These are phyloP conservation scores for Neopestalotiopsis sp. DNA, from an alignment of 2,329 filamentous ascomycete species.

Conservation along the genomic window DNA sequence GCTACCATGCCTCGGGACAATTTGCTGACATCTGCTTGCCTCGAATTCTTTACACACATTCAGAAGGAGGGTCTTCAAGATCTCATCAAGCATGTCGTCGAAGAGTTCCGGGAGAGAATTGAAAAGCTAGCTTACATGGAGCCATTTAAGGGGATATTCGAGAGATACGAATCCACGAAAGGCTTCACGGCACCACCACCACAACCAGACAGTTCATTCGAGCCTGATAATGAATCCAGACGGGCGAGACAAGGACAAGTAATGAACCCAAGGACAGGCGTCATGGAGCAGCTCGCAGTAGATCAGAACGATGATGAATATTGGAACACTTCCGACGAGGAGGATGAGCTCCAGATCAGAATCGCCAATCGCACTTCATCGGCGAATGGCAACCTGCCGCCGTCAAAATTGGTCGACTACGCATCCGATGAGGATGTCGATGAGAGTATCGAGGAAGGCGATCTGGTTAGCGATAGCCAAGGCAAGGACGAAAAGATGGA, in stretches of 20 bases:
- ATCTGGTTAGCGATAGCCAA: not conserved
- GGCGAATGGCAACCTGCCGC: conserved; percentile 68
- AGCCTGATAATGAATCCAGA: conserved; percentile 67
- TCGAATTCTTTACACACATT: conserved; percentile 93
- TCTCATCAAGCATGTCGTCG: conserved; percentile 82
- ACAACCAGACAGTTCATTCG: conserved; percentile 74
- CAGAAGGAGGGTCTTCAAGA: conserved; percentile 82
- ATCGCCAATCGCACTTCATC: conserved; percentile 40
- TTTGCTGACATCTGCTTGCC: conserved; percentile 87
- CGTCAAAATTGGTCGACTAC: conserved; percentile 84
- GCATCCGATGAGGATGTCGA: conserved; percentile 86
- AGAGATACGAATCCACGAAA: conserved; percentile 79
- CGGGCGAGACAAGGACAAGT: conserved; percentile 39
- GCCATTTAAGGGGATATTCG: conserved; percentile 79
- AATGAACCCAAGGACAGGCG: conserved; percentile 57
- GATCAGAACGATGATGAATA: conserved; percentile 91
- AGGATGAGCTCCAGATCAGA: conserved; percentile 65
- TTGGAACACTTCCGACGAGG: conserved; percentile 88
- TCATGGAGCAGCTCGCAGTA: conserved; percentile 73
- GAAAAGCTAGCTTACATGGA: conserved; percentile 80
- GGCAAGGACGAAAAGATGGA: conserved; percentile 24
- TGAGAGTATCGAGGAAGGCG: conserved; percentile 43
- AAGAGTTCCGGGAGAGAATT: conserved; percentile 81
- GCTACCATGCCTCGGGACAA: conserved; percentile 92
- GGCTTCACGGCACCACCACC: conserved; percentile 63